Conservation (phyloP, 331 rosid genomes). For the Erythrophleum ivorense region DNA sequence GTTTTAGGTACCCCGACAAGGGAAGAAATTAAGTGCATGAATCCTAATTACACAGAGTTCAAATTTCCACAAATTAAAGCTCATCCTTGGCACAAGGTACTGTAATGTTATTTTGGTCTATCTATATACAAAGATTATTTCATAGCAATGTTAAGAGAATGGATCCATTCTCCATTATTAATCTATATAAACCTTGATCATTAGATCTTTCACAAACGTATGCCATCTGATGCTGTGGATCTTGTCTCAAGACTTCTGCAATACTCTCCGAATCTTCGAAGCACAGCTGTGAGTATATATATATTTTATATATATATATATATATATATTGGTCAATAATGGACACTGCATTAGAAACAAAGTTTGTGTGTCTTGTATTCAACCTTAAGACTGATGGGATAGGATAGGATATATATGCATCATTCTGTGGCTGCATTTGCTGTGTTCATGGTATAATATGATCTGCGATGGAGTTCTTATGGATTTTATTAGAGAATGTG, state of each 20-base stretch:
- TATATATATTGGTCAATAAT: no score
- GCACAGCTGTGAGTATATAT: constrained; percentile 75
- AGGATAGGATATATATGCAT: not conserved
- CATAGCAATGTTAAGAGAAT: not conserved
- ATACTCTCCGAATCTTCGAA: constrained; percentile 83
- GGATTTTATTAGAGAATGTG: not conserved
- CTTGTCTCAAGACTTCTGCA: constrained; percentile 82
- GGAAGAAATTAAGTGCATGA: constrained; percentile 90
- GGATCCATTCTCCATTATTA: not conserved
- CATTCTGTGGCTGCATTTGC: not conserved
- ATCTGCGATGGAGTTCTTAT: not conserved
- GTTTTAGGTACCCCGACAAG: constrained; percentile 89
- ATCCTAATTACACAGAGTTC: constrained; percentile 81
- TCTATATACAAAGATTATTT: not conserved
- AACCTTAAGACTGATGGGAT: not conserved
- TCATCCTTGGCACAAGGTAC: constrained; percentile 90
- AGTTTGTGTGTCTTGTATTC: not conserved
- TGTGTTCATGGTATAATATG: not conserved
- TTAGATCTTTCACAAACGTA: constrained; percentile 80
- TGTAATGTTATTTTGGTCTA: constrained; percentile 2
- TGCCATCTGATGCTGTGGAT: constrained; percentile 91
- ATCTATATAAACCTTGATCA: constrained; percentile 7
- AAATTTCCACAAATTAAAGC: constrained; percentile 88
- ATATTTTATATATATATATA: no score
- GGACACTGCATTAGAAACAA: no score